Percentiles rank a stretch among this genome's conserved stretches.
Conservation (phyloP, 805 yeast genomes). For the Maudiozyma pseudohumilis region DNA sequence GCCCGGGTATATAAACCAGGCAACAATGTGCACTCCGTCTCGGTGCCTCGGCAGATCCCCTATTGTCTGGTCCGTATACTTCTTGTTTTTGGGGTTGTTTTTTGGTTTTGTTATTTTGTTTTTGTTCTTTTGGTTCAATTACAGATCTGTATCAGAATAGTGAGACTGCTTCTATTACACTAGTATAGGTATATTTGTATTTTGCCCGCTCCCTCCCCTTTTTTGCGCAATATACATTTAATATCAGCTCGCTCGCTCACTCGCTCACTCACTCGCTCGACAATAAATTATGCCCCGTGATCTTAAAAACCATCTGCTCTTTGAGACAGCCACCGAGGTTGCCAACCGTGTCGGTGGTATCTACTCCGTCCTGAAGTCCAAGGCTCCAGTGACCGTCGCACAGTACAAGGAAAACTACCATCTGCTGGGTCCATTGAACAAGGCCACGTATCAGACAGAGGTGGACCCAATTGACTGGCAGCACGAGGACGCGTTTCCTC, state of each 20-base stretch:
- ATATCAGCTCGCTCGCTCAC: background rate
- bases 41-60: too few relatives aligned
- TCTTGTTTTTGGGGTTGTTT: too few relatives aligned
- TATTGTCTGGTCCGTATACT: too few relatives aligned
- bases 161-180: too few relatives aligned
- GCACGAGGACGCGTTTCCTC: slow-evolving; percentile 33
- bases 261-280: background rate
- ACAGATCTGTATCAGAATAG: too few relatives aligned
- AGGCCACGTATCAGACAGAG: slow-evolving; percentile 63
- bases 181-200: too few relatives aligned
- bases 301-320: slow-evolving; percentile 74
- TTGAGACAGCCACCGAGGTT: slow-evolving; percentile 94
- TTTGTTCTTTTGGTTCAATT: too few relatives aligned
- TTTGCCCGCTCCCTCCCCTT: too few relatives aligned
- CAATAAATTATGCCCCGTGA: slow-evolving; percentile 55
- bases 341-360: slow-evolving; percentile 98
- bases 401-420: slow-evolving; percentile 85
- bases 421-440: slow-evolving; percentile 77
- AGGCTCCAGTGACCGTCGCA: slow-evolving; percentile 92
- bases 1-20: too few relatives aligned
- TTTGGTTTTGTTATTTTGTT: too few relatives aligned
- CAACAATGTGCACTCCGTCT: too few relatives aligned
- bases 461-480: slow-evolving; percentile 61
- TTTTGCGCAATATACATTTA: too few relatives aligned
- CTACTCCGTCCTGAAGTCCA: slow-evolving; percentile 90